Evolutionary conservation across 495 filamentous ascomycete species (phyloP), one percentile per base, ranked within the genome.

Genomic region (Trichoderma gamsii): DNA sequence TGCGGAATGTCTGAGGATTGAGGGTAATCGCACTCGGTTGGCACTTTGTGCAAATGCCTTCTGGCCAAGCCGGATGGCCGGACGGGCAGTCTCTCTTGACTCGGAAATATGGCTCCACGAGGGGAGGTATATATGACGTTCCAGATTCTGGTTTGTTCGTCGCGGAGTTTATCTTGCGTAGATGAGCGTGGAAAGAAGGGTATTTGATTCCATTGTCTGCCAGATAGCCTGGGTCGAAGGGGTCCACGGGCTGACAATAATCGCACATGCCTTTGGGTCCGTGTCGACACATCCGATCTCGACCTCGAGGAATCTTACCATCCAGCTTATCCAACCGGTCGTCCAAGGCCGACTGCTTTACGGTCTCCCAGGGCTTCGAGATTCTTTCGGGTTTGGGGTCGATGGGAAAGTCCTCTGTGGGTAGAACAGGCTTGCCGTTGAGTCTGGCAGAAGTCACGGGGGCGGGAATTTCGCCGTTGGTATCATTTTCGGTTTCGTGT

Each of bases 31-130:
- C 95, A 68, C 93, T 97, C 16, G 95, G 95, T 74, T 99, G 95
- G 74, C 95, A 99, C 76, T 98, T 99, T 52, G 92, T 96, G 79
- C 95, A 99, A 70, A 99, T 98, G n/a, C 95, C 95, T 71, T 94
- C 92, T 18, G 95, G 95, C 89, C 94, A 99, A 52, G 87, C 84
- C 2, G 92, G 88, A 76, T 99, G 95, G 6, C 95, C 94, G 4
- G 93, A 92, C 6, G 95, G 94, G 73, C 95, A 99, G 73, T 97
- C 87, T 35, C 83, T 87, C 75, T 85, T 89, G 63, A 99, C 93
- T 63, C 95, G 87, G 76, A 92, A 97, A 76, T 91, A 97, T 2
- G 94, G 96, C 76, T 99, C 95, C 70, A 86, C 92, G 6, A 99
- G 85, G 0, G 95, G 95, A 8, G 96, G 95, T 84, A 99, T 97